Evolutionary conservation across 768 basidiomycete genomes (phyloP), one percentile per base, ranked within the genome.

Genomic region (Lactarius trivialis): DNA sequence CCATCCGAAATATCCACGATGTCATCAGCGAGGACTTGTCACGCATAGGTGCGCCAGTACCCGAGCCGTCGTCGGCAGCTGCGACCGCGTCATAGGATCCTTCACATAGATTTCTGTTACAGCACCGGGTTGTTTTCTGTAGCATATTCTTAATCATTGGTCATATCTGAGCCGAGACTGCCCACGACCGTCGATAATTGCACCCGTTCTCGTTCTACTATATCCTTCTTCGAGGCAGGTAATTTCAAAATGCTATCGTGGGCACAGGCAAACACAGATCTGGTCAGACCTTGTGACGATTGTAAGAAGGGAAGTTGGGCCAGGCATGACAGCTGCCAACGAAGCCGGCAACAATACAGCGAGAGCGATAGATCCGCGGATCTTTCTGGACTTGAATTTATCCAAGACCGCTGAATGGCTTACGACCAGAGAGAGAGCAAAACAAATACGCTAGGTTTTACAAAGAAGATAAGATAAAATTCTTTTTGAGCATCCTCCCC

Each of bases 1-100:
- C 81, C 56, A 89, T 93, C 74, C 84, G 87, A 60, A 81, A 77
- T 61, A 81, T 89, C 66, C 76, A 81, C 66, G 86, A 90, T 69
- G 82, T 85, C 55, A 71, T 89, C 66, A 78, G 84, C 58, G 83
- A 84, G 59, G 82, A 86, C 60, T 70, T 80, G 58, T 58, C 59
- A 19, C 65, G 59, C 37, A 37, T 69, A 24, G 53, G 52, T 48
- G 37, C 24, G 17, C 26, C 61, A 0, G 26, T 45, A 26, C 21
- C 55, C 28, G 60, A 56, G 30, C 57, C 60, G 6, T 41, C 65
- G 19, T 17, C 64, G 26, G 26, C 50, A 54, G 58, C 45, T 48
- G 24, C 65, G 11, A 49, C 50, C 5, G 39, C 57, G 6, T 36
- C 64, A 56, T 63, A 63, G 37, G 37, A 55, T 33, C 12, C 52